Evolutionary conservation across 176 grass and related monocot genomes (phyloP).

Genomic region (Sorghum bicolor): Sorghum_bicolor_NCBIv3 NC_012877.2:5084501-5085000

Average conservation of each 20-base stretch:
- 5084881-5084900: not conserved
- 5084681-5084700: no score
- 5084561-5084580: no score
- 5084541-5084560: no score
- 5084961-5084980: not conserved
- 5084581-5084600: no score
- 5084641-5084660: no score
- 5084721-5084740: not conserved
- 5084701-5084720: not conserved
- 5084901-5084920: slow-evolving; percentile 8
- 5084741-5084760: not conserved
- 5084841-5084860: not conserved
- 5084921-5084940: slow-evolving; percentile 8
- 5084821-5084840: not conserved
- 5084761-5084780: not conserved
- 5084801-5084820: not conserved
- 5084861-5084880: slow-evolving; percentile 32
- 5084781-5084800: not conserved
- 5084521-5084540: no score
- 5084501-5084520: no score
- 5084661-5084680: no score
- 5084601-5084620: no score
- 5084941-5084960: not conserved
- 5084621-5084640: no score
- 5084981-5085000: not conserved